Evolutionary conservation across 2,329 filamentous ascomycete species (phyloP).

Genomic region (Sclerotinia nivalis): DNA sequence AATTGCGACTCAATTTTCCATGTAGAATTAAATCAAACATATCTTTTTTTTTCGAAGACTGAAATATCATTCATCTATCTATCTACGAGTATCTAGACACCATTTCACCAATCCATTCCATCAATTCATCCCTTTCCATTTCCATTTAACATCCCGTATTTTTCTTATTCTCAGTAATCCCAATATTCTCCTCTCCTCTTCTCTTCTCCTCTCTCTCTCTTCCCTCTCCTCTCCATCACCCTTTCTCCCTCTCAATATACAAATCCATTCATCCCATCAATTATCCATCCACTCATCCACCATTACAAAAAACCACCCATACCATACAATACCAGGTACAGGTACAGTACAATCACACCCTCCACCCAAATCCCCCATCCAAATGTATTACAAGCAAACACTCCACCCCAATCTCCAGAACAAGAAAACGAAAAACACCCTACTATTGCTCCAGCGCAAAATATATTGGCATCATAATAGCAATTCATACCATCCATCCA

Average conservation of each 20-base stretch:
- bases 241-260: not conserved
- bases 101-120: not conserved
- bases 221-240: not conserved
- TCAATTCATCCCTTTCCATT: not conserved
- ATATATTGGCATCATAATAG: not conserved
- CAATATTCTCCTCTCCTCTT: no score
- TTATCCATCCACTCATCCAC: not conserved
- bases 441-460: conserved; percentile 1
- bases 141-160: not conserved
- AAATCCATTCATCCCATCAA: not conserved
- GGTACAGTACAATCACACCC: no score
- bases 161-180: no score
- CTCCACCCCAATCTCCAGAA: not conserved
- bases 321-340: not conserved
- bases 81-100: not conserved
- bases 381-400: not conserved
- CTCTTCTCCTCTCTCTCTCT: no score
- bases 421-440: not conserved
- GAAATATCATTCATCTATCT: not conserved
- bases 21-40: no score
- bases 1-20: no score
- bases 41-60: not conserved
- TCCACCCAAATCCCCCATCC: not conserved
- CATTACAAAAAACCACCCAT: not conserved
- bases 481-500: conserved; percentile 22